Evolutionary conservation across 1,139 yeast species (phyloP).

Genomic region (Williopsis jadinii): DNA sequence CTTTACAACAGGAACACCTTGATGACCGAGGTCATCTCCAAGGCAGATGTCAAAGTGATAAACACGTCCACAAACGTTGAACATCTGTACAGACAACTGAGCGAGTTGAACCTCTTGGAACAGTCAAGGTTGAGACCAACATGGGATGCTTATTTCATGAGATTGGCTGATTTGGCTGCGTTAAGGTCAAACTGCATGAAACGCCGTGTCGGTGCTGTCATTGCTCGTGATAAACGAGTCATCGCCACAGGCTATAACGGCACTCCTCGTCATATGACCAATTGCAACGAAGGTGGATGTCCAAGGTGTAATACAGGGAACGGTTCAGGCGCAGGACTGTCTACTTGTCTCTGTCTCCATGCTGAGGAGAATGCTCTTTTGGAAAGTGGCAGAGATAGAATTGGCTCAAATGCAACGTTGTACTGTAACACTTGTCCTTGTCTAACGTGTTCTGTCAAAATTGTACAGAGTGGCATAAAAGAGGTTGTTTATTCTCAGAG

Average conservation of each 20-base stretch:
- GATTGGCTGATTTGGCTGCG: conserved; percentile 88
- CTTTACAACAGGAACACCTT: conserved; percentile 33
- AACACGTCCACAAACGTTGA: conserved; percentile 47
- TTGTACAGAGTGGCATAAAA: conserved; percentile 83
- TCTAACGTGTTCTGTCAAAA: conserved; percentile 88
- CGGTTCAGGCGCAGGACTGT: conserved; percentile 60
- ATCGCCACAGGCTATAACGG: conserved; percentile 97
- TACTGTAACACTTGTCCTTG: conserved; percentile 98
- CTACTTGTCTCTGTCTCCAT: conserved; percentile 88
- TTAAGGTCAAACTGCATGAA: conserved; percentile 94
- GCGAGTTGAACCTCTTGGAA: conserved; percentile 48
- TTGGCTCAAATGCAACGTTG: conserved; percentile 53
- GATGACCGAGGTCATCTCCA: conserved; percentile 44
- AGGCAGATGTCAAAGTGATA: conserved; percentile 54
- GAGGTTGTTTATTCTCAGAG: conserved; percentile 94
- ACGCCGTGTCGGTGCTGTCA: conserved; percentile 91
- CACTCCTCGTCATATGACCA: conserved; percentile 79
- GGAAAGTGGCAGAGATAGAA: conserved; percentile 89
- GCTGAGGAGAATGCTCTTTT: conserved; percentile 95
- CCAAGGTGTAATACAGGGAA: conserved; percentile 66
- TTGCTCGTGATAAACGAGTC: conserved; percentile 79
- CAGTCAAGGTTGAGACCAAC: conserved; percentile 70
- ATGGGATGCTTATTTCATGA: conserved; percentile 96
- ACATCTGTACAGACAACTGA: conserved; percentile 44
- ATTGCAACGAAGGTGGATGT: conserved; percentile 97